These are phyloP conservation scores for Parathielavia appendiculata DNA, from an alignment of 495 filamentous ascomycete species.

Conservation along the genomic window DNA sequence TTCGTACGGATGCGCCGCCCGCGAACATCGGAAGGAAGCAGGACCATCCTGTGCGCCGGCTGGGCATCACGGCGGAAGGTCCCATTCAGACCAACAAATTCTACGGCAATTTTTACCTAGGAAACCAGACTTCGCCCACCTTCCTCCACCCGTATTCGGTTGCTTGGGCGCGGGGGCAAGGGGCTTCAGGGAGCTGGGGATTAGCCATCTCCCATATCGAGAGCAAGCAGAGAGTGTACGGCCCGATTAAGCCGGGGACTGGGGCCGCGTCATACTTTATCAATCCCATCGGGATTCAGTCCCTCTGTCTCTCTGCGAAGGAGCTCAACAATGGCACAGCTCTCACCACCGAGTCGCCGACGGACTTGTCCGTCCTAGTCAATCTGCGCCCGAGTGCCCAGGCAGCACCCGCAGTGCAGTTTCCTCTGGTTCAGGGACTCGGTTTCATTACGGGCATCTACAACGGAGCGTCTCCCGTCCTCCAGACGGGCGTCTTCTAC, in stretches of 20 bases:
- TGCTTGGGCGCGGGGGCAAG: conserved; percentile 66
- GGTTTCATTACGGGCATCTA: conserved; percentile 82
- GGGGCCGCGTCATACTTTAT: conserved; percentile 66
- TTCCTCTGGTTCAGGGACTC: conserved; percentile 88
- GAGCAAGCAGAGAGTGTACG: conserved; percentile 57
- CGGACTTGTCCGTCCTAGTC: conserved; percentile 67
- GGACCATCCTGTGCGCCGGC: conserved; percentile 41
- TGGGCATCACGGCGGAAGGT: conserved; percentile 38
- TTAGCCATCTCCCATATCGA: conserved; percentile 71
- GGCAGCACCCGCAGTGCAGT: conserved; percentile 55
- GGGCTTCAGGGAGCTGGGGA: conserved; percentile 65
- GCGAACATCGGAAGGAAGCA: conserved; percentile 45
- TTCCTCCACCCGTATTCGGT: conserved; percentile 88
- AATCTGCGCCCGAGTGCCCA: conserved; percentile 54
- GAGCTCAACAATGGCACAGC: conserved; percentile 59
- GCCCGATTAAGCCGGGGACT: conserved; percentile 40
- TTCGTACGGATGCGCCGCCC: conserved; percentile 56
- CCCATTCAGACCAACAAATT: conserved; percentile 86
- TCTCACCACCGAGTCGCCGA: conserved; percentile 58
- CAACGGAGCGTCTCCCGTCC: conserved; percentile 57
- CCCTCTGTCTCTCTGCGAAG: conserved; percentile 67
- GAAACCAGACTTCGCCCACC: conserved; percentile 59
- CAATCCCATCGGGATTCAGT: conserved; percentile 77
- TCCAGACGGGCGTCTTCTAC: conserved; percentile 73
- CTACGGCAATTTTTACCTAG: conserved; percentile 84